Base-by-base conservation (phyloP, 768 basidiomycete genomes). In the Amyloporia xantha region DNA sequence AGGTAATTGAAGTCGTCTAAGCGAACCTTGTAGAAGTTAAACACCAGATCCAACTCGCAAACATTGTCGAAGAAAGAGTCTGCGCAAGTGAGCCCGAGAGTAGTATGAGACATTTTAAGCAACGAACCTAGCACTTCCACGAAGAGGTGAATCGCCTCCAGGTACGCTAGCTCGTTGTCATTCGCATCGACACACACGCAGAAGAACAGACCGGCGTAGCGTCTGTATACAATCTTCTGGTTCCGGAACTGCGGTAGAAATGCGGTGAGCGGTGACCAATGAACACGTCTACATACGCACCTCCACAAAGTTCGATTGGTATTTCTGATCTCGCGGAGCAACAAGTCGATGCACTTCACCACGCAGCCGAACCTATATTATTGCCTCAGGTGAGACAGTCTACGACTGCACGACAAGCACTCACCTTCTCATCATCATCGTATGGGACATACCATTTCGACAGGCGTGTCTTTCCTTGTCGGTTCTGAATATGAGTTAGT, bases 361-460 rank as follows among this genome's bases (percentile, higher is more conserved):
- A 17, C 95, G 80, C 50, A 98, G 75, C 46, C 94, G 81, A 50
- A 95, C 90, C 92, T 95, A 58, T 2, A 48, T 25, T n/a, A 15
- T 33, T 7, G 30, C 9, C 30, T 7, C 15, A 7, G 9, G 9
- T 33, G 30, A 33, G 30, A 33, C 15, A 15, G 9, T 7, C 24
- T 11, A 24, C n/a, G 30, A 19, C 6, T 23, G 2, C 17, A 25
- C 10, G 36, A 12, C 41, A 42, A 26, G 28, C 28, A 12, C 20
- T 19, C 10, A 91, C 91, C 84, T 98, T 99, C 75, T 98, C 96
- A 58, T 99, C 96, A 62, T 99, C 96, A 59, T 97, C 94, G 58
- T 93, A 98, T 1, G 96, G 96, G 23, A 91, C 91, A 71, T 98
- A 98, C 95, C 95, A 99, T 68, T 98, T 98, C 9, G 91, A 93